Conservation (phyloP, 352 stramenopile species). For the Phytopythium helicoides region DNA sequence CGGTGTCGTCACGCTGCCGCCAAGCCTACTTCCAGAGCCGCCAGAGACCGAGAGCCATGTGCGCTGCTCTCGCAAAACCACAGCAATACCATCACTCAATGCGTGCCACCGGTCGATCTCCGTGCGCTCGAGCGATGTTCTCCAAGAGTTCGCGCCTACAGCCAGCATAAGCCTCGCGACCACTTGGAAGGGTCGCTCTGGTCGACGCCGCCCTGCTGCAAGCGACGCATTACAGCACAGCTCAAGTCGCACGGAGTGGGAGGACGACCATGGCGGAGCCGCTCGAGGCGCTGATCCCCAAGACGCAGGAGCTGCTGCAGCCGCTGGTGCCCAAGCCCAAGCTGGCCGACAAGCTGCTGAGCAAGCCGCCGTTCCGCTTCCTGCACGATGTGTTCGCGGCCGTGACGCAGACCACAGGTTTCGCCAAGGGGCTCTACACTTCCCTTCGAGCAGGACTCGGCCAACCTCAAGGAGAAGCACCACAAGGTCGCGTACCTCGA, state of each 20-base stretch:
- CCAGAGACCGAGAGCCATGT: too few relatives aligned
- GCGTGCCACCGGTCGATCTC: too few relatives aligned
- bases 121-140: too few relatives aligned
- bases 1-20: too few relatives aligned
- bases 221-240: neutral
- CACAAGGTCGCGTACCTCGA: conserved; percentile 85
- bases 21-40: too few relatives aligned
- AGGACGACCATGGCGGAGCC: conserved; percentile 45
- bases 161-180: too few relatives aligned
- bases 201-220: too few relatives aligned
- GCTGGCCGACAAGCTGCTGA: conserved; percentile 93
- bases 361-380: conserved; percentile 96
- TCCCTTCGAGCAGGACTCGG: conserved; percentile 71
- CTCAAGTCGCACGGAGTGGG: too few relatives aligned
- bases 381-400: conserved; percentile 93
- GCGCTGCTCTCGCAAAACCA: too few relatives aligned
- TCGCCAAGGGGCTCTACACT: conserved; percentile 84
- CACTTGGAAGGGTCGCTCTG: too few relatives aligned
- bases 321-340: conserved; percentile 93
- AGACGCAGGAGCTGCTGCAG: conserved; percentile 84
- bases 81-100: too few relatives aligned
- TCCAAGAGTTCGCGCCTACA: too few relatives aligned
- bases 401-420: conserved; percentile 82
- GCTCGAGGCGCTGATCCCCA: conserved; percentile 66
- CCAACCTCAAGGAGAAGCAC: conserved; percentile 86